Conservation (phyloP, 768 basidiomycete genomes). For the Suillus occidentalis region DNA sequence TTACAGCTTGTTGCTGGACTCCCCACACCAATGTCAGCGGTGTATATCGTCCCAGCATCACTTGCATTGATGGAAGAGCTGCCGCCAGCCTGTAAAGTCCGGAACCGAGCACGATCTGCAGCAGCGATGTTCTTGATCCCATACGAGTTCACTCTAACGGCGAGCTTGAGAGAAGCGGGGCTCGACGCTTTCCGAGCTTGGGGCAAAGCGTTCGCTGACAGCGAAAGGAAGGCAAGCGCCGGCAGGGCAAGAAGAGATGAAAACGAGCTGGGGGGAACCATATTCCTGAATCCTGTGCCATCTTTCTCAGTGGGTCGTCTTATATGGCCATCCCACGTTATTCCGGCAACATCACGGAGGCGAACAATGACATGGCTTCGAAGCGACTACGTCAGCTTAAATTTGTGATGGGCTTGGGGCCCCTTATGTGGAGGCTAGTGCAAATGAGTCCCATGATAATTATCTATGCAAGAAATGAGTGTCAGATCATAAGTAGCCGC, state of each 20-base stretch:
- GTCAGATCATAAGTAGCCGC: not conserved
- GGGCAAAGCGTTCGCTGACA: constrained; percentile 1
- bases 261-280: constrained; percentile 9
- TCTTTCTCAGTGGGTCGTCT: not conserved
- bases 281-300: not conserved
- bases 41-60: constrained; percentile 13
- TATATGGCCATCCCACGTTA: not conserved
- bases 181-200: not conserved
- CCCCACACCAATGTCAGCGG: constrained; percentile 16
- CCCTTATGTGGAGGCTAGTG: not conserved
- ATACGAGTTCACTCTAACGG: constrained; percentile 5
- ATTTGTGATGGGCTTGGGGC: too few species aligned
- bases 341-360: not conserved
- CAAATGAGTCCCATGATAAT: not conserved
- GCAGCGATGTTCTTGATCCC: constrained; percentile 1
- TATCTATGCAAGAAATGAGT: not conserved
- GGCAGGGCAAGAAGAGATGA: constrained; percentile 3
- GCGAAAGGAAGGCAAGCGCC: constrained; percentile 2
- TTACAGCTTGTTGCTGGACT: constrained; percentile 16
- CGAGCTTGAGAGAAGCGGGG: constrained; percentile 3
- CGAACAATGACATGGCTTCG: not conserved
- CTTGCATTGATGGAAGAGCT: constrained; percentile 15
- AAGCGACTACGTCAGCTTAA: not conserved
- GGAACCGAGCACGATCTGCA: constrained; percentile 7
- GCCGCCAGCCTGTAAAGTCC: not conserved